phyloP scores from a whole-genome alignment of 106 monocot species.

The Acorus gramineus region DNA sequence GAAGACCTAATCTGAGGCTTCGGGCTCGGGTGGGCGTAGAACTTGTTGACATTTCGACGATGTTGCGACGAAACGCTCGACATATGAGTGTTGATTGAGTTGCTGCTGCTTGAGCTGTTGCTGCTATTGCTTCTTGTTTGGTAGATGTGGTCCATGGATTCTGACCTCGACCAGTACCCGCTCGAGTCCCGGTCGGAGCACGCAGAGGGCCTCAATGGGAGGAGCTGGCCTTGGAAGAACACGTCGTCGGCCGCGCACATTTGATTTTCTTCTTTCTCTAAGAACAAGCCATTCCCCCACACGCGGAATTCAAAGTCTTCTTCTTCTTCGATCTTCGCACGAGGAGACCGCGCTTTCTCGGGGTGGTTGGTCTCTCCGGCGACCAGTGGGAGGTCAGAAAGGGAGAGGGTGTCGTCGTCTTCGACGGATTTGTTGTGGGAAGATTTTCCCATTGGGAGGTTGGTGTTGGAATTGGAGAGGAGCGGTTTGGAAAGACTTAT shows the following conservation, averaged over 20 bases:
- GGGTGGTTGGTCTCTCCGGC: background rate
- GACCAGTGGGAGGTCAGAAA: constrained; percentile 7
- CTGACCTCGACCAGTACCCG: constrained; percentile 8
- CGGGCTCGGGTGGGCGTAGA: constrained; percentile 56
- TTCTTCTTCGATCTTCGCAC: background rate
- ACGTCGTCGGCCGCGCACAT: constrained; percentile 68
- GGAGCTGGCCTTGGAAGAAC: constrained; percentile 52
- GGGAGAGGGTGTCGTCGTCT: constrained; percentile 8
- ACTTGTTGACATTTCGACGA: constrained; percentile 17
- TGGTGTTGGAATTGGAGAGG: background rate
- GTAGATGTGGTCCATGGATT: constrained; percentile 7
- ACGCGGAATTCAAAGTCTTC: constrained; percentile 52
- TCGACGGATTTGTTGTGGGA: background rate
- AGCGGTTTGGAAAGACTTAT: too few species aligned
- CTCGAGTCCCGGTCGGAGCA: constrained; percentile 13
- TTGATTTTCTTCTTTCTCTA: constrained; percentile 1
- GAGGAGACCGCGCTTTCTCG: background rate
- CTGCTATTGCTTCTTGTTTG: constrained; percentile 3
- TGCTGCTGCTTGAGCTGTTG: constrained; percentile 26
- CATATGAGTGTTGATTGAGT: constrained; percentile 37
- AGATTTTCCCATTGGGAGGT: constrained; percentile 16
- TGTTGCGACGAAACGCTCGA: constrained; percentile 24
- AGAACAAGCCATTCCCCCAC: background rate
- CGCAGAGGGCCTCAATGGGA: constrained; percentile 27
- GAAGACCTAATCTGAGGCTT: constrained; percentile 27